Conservation (phyloP, 2,329 filamentous ascomycete genomes). For the Metarhizium robertsii region DNA sequence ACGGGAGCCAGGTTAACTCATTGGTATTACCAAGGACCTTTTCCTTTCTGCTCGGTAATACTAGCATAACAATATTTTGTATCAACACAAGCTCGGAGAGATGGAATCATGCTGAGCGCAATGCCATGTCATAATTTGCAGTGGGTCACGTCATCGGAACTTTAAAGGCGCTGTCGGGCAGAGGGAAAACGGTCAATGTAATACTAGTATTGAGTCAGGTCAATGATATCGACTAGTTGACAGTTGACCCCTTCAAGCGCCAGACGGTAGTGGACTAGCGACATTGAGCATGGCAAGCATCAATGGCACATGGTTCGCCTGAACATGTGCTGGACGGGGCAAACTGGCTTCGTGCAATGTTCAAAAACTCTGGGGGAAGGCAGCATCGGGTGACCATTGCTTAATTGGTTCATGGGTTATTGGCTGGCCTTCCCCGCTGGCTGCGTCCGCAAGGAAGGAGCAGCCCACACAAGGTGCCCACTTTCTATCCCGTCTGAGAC, state of each 20-base stretch:
- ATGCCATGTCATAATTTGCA: not conserved
- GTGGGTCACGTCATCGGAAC: no score
- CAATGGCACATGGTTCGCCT: not conserved
- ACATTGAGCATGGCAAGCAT: not conserved
- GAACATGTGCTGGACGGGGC: not conserved
- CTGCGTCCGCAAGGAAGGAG: not conserved
- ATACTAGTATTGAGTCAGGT: no score
- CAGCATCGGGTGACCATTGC: not conserved
- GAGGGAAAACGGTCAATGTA: no score
- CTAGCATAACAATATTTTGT: no score
- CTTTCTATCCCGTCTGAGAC: not conserved
- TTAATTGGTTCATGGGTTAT: not conserved
- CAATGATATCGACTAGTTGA: no score
- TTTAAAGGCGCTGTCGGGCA: no score
- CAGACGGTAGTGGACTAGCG: not conserved
- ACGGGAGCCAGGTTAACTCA: no score
- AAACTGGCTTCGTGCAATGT: no score
- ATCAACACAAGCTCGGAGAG: not conserved
- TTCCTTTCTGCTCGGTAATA: no score
- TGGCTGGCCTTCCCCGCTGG: not conserved
- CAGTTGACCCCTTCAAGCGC: no score
- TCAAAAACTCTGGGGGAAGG: not conserved
- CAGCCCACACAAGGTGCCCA: not conserved
- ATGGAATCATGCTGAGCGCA: not conserved
- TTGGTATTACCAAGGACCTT: no score